Percentiles rank a stretch among this genome's conserved stretches.
phyloP scores from a whole-genome alignment of 2,329 filamentous ascomycete species.

The Aspergillus aculeatinus region DNA sequence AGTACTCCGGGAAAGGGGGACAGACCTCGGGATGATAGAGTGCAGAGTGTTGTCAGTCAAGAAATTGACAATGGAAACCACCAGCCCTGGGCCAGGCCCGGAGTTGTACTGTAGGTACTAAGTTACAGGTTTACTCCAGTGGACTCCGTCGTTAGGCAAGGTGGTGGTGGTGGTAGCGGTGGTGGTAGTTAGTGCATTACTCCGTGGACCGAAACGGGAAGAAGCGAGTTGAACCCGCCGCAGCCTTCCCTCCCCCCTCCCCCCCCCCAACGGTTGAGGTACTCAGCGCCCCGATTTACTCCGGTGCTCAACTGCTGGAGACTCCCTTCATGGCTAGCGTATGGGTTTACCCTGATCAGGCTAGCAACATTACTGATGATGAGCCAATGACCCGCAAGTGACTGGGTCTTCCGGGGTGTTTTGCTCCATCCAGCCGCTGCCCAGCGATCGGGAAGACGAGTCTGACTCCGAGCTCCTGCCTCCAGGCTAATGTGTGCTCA shows the following conservation, averaged over 20 bases:
- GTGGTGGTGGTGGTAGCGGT: too few relatives aligned
- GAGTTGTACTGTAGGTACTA: too few relatives aligned
- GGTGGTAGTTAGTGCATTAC: too few relatives aligned
- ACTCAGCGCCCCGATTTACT: constrained; percentile 17
- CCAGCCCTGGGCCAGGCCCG: too few relatives aligned
- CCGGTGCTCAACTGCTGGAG: constrained; percentile 20
- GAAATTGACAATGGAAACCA: too few relatives aligned
- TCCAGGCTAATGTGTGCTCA: not conserved
- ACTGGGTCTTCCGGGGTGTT: constrained; percentile 4
- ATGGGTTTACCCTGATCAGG: not conserved
- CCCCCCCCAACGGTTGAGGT: constrained; percentile 13
- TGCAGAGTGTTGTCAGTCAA: not conserved
- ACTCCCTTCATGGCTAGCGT: constrained; percentile 5
- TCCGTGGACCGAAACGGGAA: too few relatives aligned
- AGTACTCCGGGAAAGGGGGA: not conserved
- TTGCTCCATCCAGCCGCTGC: not conserved
- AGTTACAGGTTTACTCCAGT: too few relatives aligned
- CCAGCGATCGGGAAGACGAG: not conserved
- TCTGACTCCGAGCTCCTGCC: not conserved
- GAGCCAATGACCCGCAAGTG: not conserved
- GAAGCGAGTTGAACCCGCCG: too few relatives aligned
- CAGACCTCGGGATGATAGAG: not conserved
- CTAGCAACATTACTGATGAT: not conserved
- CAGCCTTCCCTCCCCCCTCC: too few relatives aligned
- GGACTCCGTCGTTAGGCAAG: too few relatives aligned